These are phyloP conservation scores for Metarhizium rileyi DNA, from an alignment of 2,329 filamentous ascomycete genomes.

Conservation along the genomic window DNA sequence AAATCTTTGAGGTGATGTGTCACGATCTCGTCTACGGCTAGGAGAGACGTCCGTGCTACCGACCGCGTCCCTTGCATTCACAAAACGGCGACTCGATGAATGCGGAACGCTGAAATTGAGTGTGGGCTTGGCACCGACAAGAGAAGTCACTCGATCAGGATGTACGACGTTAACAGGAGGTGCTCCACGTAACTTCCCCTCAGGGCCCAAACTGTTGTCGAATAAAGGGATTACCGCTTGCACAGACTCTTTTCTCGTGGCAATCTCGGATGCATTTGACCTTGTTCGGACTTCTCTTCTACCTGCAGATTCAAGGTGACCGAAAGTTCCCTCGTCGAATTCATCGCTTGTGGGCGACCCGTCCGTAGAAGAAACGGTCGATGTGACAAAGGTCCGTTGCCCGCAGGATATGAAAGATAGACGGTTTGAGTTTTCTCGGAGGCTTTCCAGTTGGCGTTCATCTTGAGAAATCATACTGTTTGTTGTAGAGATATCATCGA, in stretches of 20 bases:
- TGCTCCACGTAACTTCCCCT: constrained; percentile 6
- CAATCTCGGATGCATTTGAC: constrained; percentile 43
- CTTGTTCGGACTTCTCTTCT: constrained; percentile 31
- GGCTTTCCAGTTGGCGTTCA: constrained; percentile 45
- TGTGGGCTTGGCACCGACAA: constrained; percentile 19
- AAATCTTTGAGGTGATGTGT: not conserved
- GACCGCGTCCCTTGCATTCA: constrained; percentile 24
- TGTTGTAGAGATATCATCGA: constrained; percentile 47
- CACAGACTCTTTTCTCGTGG: constrained; percentile 41
- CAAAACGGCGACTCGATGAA: constrained; percentile 34
- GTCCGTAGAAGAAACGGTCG: constrained; percentile 46
- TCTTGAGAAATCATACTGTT: constrained; percentile 50
- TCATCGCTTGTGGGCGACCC: constrained; percentile 44
- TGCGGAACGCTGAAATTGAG: constrained; percentile 47
- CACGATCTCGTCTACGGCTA: constrained; percentile 1
- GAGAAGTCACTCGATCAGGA: constrained; percentile 7
- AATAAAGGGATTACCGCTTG: constrained; percentile 35
- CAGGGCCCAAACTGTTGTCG: constrained; percentile 17
- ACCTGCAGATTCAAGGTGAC: constrained; percentile 25
- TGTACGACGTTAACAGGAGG: not conserved
- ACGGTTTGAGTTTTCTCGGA: constrained; percentile 47
- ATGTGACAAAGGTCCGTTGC: constrained; percentile 50
- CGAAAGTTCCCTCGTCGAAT: not conserved
- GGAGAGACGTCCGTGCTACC: constrained; percentile 7
- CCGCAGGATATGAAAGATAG: constrained; percentile 52